Conservation (phyloP, 768 basidiomycete genomes). For the Rickenella mellea region DNA sequence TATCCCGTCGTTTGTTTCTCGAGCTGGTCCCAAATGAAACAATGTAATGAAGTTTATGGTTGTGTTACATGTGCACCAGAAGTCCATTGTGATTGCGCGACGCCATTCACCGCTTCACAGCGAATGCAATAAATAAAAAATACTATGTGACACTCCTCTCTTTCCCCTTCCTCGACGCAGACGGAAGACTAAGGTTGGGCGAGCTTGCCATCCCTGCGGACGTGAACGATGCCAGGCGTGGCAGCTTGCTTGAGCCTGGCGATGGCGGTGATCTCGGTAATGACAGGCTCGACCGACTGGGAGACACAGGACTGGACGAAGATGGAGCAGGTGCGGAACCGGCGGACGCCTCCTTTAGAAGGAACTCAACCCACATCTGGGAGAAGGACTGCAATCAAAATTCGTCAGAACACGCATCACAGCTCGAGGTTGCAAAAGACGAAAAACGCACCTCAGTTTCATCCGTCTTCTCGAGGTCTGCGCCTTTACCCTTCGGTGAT, state of each 20-base stretch:
- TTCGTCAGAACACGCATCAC: constrained; percentile 5
- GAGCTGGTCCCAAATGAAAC: too few species aligned
- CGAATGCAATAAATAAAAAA: too few species aligned
- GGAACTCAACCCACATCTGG: constrained; percentile 94
- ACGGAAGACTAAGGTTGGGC: constrained; percentile 24
- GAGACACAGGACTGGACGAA: constrained; percentile 16
- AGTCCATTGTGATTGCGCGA: too few species aligned
- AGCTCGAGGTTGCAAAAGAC: not conserved
- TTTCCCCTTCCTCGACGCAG: constrained; percentile 36
- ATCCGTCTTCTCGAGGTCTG: constrained; percentile 69
- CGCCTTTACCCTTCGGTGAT: constrained; percentile 24
- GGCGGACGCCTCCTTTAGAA: constrained; percentile 80
- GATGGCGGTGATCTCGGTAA: constrained; percentile 24
- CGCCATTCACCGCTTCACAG: too few species aligned
- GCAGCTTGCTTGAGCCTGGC: constrained; percentile 19
- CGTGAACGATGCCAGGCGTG: constrained; percentile 30
- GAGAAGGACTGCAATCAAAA: constrained; percentile 71
- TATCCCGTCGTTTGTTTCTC: too few species aligned
- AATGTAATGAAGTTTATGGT: too few species aligned
- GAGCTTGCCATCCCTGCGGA: constrained; percentile 27
- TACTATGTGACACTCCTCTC: too few species aligned
- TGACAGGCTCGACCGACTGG: constrained; percentile 24
- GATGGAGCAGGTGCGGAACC: constrained; percentile 22
- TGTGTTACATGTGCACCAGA: too few species aligned
- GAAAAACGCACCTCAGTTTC: constrained; percentile 62